Evolutionary conservation across 768 basidiomycete genomes (phyloP).

Genomic region (Boletus reticulatus): DNA sequence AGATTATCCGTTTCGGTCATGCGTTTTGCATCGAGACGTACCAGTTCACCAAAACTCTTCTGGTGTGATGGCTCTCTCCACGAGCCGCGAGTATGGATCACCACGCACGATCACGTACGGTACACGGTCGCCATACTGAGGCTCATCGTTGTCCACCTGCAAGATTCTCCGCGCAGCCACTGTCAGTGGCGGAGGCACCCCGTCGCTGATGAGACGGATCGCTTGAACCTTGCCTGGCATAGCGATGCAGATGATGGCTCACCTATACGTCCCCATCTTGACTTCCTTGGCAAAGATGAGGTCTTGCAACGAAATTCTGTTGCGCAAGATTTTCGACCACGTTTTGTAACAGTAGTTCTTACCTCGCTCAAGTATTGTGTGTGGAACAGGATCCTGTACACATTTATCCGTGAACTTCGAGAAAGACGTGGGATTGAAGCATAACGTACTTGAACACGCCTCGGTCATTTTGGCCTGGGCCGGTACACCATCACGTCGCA

Average conservation of each 20-base stretch:
- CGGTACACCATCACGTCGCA: conserved; percentile 81
- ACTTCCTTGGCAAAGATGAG: conserved; percentile 96
- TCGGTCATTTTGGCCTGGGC: conserved; percentile 95
- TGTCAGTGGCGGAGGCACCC: conserved; percentile 76
- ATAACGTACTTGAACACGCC: conserved; percentile 68
- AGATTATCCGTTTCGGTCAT: background rate
- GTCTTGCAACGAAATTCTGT: conserved; percentile 82
- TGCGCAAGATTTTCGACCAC: conserved; percentile 82
- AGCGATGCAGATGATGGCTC: background rate
- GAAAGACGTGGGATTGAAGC: background rate
- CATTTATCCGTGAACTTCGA: background rate
- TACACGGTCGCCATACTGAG: conserved; percentile 91
- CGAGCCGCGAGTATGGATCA: conserved; percentile 58
- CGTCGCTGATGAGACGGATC: conserved; percentile 54
- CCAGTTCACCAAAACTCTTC: conserved; percentile 66
- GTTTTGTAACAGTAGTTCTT: conserved; percentile 84
- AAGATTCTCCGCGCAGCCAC: conserved; percentile 64
- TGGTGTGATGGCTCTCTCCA: conserved; percentile 73
- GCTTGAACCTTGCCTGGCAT: too few relatives aligned
- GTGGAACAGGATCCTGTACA: conserved; percentile 81
- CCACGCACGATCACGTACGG: conserved; percentile 85
- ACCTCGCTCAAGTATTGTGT: conserved; percentile 77
- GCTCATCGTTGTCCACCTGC: conserved; percentile 75
- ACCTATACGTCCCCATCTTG: conserved; percentile 92
- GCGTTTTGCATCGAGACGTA: conserved; percentile 30